These are phyloP conservation scores for Plantago coronopus DNA, from an alignment of 305 asterid genomes.

Conservation along the genomic window DNA sequence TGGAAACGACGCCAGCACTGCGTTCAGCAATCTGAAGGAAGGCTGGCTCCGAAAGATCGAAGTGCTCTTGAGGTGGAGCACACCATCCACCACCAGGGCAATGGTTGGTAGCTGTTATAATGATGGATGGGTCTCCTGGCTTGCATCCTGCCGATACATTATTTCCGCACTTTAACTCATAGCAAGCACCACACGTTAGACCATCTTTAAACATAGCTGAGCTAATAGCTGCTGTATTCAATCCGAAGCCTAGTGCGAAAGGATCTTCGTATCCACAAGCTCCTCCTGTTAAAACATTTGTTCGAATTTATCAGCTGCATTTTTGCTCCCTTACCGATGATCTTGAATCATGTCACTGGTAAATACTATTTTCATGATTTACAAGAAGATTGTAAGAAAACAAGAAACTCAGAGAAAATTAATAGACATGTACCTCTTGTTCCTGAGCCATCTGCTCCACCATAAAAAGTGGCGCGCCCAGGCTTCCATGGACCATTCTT, in stretches of 20 bases:
- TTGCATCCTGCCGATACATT: constrained; percentile 22
- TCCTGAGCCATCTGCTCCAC: constrained; percentile 28
- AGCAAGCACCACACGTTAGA: constrained; percentile 30
- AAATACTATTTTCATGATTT: not conserved
- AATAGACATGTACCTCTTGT: constrained; percentile 18
- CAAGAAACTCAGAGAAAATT: not conserved
- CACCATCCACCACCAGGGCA: constrained; percentile 37
- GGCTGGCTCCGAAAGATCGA: constrained; percentile 29
- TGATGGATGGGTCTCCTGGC: not conserved
- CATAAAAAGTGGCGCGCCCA: constrained; percentile 31
- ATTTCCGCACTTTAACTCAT: constrained; percentile 30
- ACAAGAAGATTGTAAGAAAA: not conserved
- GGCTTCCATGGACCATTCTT: constrained; percentile 20
- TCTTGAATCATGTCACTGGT: not conserved
- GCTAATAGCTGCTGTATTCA: constrained; percentile 28
- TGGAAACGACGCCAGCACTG: constrained; percentile 27
- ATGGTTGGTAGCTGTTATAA: constrained; percentile 29
- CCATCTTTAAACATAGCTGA: constrained; percentile 26
- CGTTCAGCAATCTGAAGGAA: constrained; percentile 27
- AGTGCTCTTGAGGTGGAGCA: constrained; percentile 28
- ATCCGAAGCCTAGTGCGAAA: constrained; percentile 21
- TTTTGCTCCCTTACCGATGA: not conserved
- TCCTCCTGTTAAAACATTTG: constrained; percentile 20
- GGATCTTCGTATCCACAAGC: constrained; percentile 31
- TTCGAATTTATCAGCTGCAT: not conserved